Evolutionary conservation across 116 monocot species (phyloP), one percentile per base, ranked within the genome.

Genomic region (Zostera marina): DNA sequence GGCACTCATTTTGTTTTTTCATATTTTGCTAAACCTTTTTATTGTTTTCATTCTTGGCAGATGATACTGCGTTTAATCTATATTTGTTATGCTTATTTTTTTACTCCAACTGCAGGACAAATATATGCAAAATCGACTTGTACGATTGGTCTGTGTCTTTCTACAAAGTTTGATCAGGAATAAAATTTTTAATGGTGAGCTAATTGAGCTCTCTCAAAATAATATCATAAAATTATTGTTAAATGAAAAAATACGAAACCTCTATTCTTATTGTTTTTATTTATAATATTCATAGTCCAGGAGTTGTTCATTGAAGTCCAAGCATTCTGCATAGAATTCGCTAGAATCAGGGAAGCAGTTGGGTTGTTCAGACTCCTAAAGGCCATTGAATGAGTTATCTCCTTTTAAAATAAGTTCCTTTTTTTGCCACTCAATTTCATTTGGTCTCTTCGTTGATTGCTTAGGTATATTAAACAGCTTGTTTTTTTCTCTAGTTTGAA

Each of bases 231-330:
- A 49, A 49, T 48, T 49, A 17, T 20, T 17, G 49, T 16, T 17
- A 5, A 5, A 32, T 32, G 32, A 2, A 32, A 32, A 32, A 32
- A 32, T 3, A 32, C 32, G 32, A 32, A 32, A 2, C 32, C 32
- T 3, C 5, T 32, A 32, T n/a, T 39, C 15, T 56, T 49, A 40
- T 52, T 63, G 17, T 24, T 47, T 61, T 47, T 62, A 19, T 65
- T 62, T 64, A 1, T 40, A 2, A 41, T 44, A 11, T 51, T 40
- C 16, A 73, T 76, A 98, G 98, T 98, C 59, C 78, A 98, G 69
- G 98, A 98, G 73, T 76, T 98, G 0, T 98, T 98, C 68, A 98
- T 98, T 41, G 98, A 98, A 76, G 98, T 98, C 23, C 85, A 98
- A 41, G 86, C 90, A 10, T 86, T 90, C 72, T 86, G 90, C 63